Percentiles rank a stretch among this genome's conserved stretches.
phyloP scores from a whole-genome alignment of 2,329 filamentous ascomycete genomes.

The Stagonosporopsis rhizophila region DNA sequence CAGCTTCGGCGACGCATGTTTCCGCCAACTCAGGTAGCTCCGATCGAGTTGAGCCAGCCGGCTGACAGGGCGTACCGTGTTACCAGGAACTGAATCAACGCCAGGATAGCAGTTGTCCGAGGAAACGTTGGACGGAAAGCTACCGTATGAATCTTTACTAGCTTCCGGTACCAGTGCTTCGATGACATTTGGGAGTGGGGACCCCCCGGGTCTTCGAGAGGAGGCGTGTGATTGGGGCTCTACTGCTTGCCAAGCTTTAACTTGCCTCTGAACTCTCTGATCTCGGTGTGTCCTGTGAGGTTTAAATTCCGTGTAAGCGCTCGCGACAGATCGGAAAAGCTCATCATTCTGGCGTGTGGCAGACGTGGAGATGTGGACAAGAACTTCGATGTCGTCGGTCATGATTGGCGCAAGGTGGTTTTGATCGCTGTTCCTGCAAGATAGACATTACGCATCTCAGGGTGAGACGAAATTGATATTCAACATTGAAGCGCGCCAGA shows the following conservation, averaged over 20 bases:
- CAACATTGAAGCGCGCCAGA: neutral
- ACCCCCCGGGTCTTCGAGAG: neutral
- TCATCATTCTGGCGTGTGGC: conserved; percentile 53
- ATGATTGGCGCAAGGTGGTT: conserved; percentile 24
- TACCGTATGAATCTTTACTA: conserved; percentile 44
- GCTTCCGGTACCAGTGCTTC: conserved; percentile 18
- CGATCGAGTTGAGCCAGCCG: conserved; percentile 38
- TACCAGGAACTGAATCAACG: neutral
- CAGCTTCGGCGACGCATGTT: conserved; percentile 19
- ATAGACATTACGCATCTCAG: conserved; percentile 16
- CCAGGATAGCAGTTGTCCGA: conserved; percentile 7
- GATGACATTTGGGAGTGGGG: neutral
- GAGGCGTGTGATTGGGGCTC: neutral
- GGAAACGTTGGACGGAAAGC: conserved; percentile 40
- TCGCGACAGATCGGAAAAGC: conserved; percentile 49
- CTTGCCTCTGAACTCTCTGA: neutral
- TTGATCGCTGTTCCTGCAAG: conserved; percentile 7
- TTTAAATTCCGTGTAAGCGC: conserved; percentile 51
- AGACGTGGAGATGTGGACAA: conserved; percentile 56
- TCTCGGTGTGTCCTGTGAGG: conserved; percentile 9
- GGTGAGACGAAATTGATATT: neutral
- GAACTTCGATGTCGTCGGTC: conserved; percentile 53
- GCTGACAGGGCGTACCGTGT: conserved; percentile 23
- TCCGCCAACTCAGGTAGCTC: conserved; percentile 35
- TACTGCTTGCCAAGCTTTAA: neutral